Conservation (phyloP, 768 basidiomycete species). For the Boletus tomentosulus region DNA sequence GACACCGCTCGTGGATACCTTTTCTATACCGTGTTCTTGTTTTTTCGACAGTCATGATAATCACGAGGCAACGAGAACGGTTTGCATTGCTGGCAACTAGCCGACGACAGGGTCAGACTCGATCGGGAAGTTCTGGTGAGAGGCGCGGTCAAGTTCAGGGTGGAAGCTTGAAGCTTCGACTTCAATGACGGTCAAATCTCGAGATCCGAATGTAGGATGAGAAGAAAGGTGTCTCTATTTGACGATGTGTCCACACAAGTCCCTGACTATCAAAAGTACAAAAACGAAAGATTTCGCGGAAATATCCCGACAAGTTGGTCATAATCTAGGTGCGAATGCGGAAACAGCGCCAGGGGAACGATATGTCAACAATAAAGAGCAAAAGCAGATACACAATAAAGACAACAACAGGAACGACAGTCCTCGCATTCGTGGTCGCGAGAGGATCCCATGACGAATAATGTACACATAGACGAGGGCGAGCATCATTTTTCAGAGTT, state of each 20-base stretch:
- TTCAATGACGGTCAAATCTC: not conserved
- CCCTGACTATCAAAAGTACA: not conserved
- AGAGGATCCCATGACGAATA: constrained; percentile 7
- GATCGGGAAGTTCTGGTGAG: not conserved
- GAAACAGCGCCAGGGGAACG: not conserved
- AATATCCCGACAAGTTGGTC: not conserved
- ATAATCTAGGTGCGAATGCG: not conserved
- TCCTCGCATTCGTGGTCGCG: constrained; percentile 13
- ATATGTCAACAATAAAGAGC: not conserved
- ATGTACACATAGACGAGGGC: not conserved
- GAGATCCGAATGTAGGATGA: not conserved
- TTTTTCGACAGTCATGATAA: not conserved
- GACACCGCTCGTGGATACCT: not conserved
- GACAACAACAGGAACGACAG: constrained; percentile 13
- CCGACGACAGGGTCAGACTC: not conserved
- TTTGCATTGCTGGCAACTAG: not conserved
- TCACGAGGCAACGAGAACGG: not conserved
- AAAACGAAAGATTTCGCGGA: not conserved
- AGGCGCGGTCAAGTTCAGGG: no score
- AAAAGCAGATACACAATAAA: constrained; percentile 28
- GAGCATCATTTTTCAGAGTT: constrained; percentile 25
- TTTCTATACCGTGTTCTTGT: constrained; percentile 6
- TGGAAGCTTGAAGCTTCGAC: no score
- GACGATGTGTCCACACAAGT: not conserved
- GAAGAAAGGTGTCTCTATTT: not conserved